Conservation (phyloP, 371 early-diverging fungal species). For the Choanephora cucurbitarum region DNA sequence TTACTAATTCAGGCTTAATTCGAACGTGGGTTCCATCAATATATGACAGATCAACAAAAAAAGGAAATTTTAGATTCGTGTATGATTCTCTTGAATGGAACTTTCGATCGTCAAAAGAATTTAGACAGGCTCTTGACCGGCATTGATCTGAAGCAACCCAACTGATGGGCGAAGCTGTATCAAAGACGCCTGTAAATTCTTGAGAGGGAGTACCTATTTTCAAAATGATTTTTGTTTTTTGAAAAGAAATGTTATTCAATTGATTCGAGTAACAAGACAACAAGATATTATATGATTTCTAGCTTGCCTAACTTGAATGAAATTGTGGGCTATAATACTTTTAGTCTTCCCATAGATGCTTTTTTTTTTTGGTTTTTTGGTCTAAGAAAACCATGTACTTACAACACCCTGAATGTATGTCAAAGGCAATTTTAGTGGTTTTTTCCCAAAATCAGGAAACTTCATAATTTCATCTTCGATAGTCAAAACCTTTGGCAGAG, state of each 20-base stretch:
- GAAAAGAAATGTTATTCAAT: no score
- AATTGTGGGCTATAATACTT: constrained; percentile 11
- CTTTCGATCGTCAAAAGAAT: constrained; percentile 13
- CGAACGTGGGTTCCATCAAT: constrained; percentile 32
- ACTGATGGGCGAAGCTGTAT: constrained; percentile 34
- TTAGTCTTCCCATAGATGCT: background rate
- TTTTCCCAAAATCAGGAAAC: constrained; percentile 1
- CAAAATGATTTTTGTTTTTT: background rate
- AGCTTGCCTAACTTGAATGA: constrained; percentile 6
- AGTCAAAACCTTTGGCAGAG: constrained; percentile 6
- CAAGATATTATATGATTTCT: no score
- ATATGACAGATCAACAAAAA: constrained; percentile 22
- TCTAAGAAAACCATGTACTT: background rate
- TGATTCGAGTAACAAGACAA: no score
- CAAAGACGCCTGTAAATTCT: constrained; percentile 32
- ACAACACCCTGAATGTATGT: constrained; percentile 11
- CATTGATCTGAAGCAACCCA: constrained; percentile 34
- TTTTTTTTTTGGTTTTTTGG: no score
- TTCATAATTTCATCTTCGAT: constrained; percentile 16
- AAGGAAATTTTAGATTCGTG: constrained; percentile 22
- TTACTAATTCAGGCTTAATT: constrained; percentile 34
- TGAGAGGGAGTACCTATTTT: constrained; percentile 32
- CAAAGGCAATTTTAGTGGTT: constrained; percentile 10
- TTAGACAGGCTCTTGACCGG: constrained; percentile 19
- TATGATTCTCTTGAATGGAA: constrained; percentile 24